Evolutionary conservation across 2,329 filamentous ascomycete genomes (phyloP).

Genomic region (Colletotrichum magnum): DNA sequence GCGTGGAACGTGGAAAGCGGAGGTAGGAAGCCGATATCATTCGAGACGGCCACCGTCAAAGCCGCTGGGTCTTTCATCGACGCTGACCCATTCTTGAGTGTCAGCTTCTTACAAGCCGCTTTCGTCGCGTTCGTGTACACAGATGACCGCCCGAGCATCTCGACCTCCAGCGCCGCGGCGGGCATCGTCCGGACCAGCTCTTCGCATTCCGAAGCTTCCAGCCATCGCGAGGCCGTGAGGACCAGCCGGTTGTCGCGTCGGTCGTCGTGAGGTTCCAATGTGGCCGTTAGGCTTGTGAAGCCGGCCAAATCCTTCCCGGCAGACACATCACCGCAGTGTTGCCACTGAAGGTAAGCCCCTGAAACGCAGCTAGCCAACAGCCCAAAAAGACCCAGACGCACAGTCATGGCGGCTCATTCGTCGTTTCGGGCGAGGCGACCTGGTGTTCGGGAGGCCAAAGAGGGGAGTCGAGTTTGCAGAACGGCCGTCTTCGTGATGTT

Average conservation of each 20-base stretch:
- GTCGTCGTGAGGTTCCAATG: background rate
- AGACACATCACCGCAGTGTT: constrained; percentile 34
- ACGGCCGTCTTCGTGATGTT: no score
- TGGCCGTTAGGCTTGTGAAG: constrained; percentile 3
- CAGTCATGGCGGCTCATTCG: constrained; percentile 4
- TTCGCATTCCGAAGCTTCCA: constrained; percentile 32
- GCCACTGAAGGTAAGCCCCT: constrained; percentile 43
- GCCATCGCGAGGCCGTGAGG: constrained; percentile 5
- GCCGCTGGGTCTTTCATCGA: background rate
- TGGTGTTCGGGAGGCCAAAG: no score
- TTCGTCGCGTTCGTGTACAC: constrained; percentile 11
- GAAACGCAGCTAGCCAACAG: constrained; percentile 28
- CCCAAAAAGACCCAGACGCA: constrained; percentile 21
- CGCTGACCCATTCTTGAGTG: background rate
- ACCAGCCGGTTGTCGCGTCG: constrained; percentile 15
- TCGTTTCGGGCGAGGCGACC: background rate
- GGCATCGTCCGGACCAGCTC: constrained; percentile 12
- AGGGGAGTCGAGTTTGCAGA: background rate
- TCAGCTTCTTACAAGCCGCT: constrained; percentile 16
- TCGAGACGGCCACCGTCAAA: constrained; percentile 15
- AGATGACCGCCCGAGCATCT: constrained; percentile 31
- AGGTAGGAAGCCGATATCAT: constrained; percentile 34
- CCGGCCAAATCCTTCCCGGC: constrained; percentile 9
- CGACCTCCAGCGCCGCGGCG: constrained; percentile 19
- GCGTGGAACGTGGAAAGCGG: constrained; percentile 40